Evolutionary conservation across 441 rosid genomes (phyloP).

Genomic region (Populus trichocarpa): DNA sequence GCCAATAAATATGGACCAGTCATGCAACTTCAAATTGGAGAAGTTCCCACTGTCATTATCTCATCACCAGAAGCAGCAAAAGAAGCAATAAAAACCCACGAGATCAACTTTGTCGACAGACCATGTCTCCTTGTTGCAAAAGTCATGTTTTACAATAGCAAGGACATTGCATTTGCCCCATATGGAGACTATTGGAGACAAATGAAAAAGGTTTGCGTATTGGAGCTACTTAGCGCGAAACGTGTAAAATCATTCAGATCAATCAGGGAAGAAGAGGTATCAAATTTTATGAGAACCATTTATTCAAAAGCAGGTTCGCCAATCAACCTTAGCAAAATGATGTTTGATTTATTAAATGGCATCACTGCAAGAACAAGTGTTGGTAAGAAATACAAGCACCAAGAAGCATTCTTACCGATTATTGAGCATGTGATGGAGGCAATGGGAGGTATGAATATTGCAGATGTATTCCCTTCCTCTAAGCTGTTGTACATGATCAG

Average conservation of each 20-base stretch:
- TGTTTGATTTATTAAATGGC: background rate
- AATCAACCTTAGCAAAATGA: background rate
- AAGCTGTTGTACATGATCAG: background rate
- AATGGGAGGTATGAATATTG: background rate
- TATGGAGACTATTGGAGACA: constrained; percentile 7
- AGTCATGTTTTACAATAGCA: background rate
- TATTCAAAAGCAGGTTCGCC: too few relatives aligned
- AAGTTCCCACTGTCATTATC: background rate
- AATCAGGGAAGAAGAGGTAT: background rate
- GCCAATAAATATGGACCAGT: constrained; percentile 12
- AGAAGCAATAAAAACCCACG: constrained; percentile 2
- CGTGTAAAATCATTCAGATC: background rate
- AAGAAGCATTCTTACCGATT: background rate
- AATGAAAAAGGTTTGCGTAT: background rate
- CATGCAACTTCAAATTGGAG: constrained; percentile 12
- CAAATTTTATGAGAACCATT: too few relatives aligned
- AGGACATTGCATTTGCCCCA: background rate
- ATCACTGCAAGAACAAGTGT: background rate
- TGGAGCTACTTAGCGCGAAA: constrained; percentile 9
- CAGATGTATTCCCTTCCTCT: constrained; percentile 5
- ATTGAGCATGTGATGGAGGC: background rate
- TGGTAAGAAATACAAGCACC: background rate
- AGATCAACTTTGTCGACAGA: background rate
- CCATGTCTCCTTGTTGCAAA: background rate
- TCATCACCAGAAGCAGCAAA: constrained; percentile 5